Evolutionary conservation across 2,329 filamentous ascomycete genomes (phyloP).

Genomic region (Blastomyces parvus): DNA sequence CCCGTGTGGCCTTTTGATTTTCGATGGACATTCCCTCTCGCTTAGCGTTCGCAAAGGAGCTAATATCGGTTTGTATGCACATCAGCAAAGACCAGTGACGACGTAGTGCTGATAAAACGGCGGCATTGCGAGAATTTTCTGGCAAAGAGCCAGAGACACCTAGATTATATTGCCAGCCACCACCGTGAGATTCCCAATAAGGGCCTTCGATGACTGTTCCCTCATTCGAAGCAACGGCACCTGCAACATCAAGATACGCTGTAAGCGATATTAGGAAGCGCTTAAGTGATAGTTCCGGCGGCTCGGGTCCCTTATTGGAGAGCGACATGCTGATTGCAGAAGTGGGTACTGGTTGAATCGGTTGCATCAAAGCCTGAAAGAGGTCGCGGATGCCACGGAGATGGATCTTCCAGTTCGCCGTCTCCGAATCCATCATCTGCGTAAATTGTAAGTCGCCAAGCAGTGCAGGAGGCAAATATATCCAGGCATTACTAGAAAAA

Average conservation of each 20-base stretch:
- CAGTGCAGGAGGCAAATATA: neutral
- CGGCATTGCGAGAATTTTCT: neutral
- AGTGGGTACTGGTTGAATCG: slow-evolving; percentile 11
- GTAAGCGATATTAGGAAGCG: slow-evolving; percentile 33
- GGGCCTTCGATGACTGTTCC: slow-evolving; percentile 31
- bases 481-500: neutral
- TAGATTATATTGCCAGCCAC: neutral
- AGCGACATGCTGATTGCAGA: neutral
- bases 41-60: neutral
- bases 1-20: neutral
- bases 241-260: slow-evolving; percentile 33
- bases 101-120: neutral
- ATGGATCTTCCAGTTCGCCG: slow-evolving; percentile 32
- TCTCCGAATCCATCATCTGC: slow-evolving; percentile 33
- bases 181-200: slow-evolving; percentile 29
- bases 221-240: slow-evolving; percentile 31
- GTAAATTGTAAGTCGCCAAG: neutral
- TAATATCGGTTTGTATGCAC: slow-evolving; percentile 1
- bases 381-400: slow-evolving; percentile 33
- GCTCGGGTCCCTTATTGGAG: neutral
- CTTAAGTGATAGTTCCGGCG: slow-evolving; percentile 25
- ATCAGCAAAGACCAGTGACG: neutral
- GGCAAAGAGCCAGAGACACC: neutral
- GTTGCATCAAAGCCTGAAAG: slow-evolving; percentile 26
- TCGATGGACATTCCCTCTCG: neutral